Base-by-base conservation (phyloP, 169 alveolate genomes). In the Plasmodium coatneyi region DNA sequence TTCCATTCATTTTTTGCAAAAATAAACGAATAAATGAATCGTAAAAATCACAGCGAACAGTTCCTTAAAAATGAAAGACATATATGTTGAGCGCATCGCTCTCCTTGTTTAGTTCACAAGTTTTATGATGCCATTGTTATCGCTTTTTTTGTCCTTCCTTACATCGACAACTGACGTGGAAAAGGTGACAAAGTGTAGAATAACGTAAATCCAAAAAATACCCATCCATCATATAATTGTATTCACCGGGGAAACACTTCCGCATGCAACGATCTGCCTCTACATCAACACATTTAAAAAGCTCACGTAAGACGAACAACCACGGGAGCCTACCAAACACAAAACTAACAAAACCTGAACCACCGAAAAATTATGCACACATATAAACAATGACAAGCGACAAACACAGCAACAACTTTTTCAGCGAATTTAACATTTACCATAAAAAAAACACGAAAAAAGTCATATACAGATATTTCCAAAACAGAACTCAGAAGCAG, bases 401-500 rank as follows among this genome's bases (percentile, higher is more conserved):
- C 46, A 90, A 90, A 49, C 95, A 90, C 46, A 90, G 95, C 43
- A 80, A 71, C 28, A 90, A 90, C 76, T 90, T 90, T 70, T 90
- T 90, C 34, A 90, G 95, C 54, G 95, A 90, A 90, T 90, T 90
- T 41, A 90, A 90, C 66, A 49, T 80, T n/a, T 90, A 90, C 83
- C 80, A 90, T 90, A 90, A 81, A 56, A 90, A 90, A 46, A 90
- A 90, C 82, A 52, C 95, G 72, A 90, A 90, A 81, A 90, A 90
- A 90, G 83, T 81, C 52, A 80, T 90, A 5, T 90, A 90, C 81
- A 90, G 95, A 71, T 90, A 90, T 49, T 90, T 90, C 74, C 95
- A 90, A 46, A 90, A 90, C 70, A 90, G 95, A 81, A 90, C 95
- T 5, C 95, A 66, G 60, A 90, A 90, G 54, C 95, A 90, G 60